Evolutionary conservation across 805 yeast species (phyloP).

Genomic region (Starmerella tilneyi): DNA sequence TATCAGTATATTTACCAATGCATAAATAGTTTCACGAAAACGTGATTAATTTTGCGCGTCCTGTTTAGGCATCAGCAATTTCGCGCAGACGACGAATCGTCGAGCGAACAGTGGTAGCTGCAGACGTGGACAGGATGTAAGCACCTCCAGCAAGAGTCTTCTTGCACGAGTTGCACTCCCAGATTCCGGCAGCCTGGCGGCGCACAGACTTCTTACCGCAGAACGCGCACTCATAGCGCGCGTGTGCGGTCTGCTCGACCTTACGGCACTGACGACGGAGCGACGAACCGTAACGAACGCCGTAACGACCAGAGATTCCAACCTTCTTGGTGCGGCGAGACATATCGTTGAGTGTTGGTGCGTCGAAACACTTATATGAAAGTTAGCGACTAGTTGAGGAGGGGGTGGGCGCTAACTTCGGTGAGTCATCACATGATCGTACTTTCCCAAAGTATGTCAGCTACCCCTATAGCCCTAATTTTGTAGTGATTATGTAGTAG

Average conservation of each 20-base stretch:
- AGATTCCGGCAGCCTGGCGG: constrained; percentile 98
- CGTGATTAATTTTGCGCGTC: constrained; percentile 7
- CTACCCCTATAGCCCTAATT: not conserved
- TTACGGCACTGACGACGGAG: constrained; percentile 99
- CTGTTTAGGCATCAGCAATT: constrained; percentile 89
- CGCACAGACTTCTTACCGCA: constrained; percentile 98
- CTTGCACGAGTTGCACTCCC: constrained; percentile 90
- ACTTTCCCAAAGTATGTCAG: not conserved
- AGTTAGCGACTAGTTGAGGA: constrained; percentile 3
- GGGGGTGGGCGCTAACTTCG: not conserved
- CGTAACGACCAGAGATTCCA: constrained; percentile 99
- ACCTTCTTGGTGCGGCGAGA: constrained; percentile 99
- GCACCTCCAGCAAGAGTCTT: constrained; percentile 99
- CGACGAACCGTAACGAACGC: constrained; percentile 99
- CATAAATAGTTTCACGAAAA: constrained; percentile 13
- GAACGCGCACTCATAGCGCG: constrained; percentile 98
- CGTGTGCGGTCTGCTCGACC: constrained; percentile 97
- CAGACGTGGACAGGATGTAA: constrained; percentile 94
- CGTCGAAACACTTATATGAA: constrained; percentile 7
- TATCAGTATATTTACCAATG: constrained; percentile 12
- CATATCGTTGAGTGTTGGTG: constrained; percentile 31
- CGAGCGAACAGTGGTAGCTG: constrained; percentile 99
- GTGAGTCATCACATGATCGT: constrained; percentile 1
- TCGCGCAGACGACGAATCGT: constrained; percentile 99
- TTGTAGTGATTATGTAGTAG: too few relatives aligned